A percentile compares a stretch with the other conserved stretches of the same genome.
Conservation (phyloP, 176 grass and related monocot species). For the barley (Hordeum vulgare) region DNA sequence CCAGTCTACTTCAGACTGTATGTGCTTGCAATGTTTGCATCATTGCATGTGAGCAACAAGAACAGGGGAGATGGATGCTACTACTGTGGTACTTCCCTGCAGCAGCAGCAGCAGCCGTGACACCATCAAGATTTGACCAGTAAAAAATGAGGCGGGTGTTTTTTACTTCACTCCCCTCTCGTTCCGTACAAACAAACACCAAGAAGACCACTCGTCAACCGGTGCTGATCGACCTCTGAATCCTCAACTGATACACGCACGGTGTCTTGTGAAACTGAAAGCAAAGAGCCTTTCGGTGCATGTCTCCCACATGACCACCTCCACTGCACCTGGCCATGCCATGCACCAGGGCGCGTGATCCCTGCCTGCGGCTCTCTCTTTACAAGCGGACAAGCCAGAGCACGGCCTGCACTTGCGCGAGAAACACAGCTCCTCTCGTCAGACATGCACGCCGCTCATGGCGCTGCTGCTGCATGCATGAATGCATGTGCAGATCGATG, state of each 20-base stretch:
- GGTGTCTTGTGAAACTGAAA: conserved; percentile 1
- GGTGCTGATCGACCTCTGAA: too few species aligned
- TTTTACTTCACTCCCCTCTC: neutral
- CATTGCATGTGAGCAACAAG: neutral
- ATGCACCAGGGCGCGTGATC: neutral
- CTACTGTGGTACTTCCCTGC: neutral
- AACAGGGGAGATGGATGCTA: neutral
- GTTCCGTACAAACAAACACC: neutral
- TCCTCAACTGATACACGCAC: too few species aligned
- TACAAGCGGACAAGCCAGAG: neutral
- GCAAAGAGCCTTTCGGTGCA: neutral
- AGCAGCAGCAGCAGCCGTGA: neutral
- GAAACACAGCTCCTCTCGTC: neutral
- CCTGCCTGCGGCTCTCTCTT: neutral
- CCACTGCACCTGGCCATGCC: neutral
- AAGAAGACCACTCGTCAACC: neutral
- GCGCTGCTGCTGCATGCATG: neutral
- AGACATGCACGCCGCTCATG: neutral
- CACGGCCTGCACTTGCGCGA: neutral
- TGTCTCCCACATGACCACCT: neutral
- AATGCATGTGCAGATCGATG: neutral
- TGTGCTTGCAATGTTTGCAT: too few species aligned
- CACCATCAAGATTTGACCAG: neutral
- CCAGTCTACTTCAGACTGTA: too few species aligned
- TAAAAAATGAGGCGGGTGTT: too few species aligned